Conservation (phyloP, 768 basidiomycete genomes). For the Tylopilus cervinicoccineus region DNA sequence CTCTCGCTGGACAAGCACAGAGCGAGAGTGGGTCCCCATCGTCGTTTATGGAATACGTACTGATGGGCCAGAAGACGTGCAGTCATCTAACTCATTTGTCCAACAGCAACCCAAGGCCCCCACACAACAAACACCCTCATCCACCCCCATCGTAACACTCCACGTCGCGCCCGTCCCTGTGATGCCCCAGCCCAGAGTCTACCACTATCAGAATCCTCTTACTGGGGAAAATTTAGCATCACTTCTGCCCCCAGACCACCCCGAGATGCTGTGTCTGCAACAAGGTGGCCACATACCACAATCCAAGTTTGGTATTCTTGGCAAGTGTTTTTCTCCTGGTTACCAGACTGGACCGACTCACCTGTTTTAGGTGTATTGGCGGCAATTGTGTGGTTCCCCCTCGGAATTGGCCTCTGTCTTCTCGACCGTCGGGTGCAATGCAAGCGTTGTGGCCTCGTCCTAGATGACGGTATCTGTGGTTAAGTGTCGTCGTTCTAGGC, state of each 20-base stretch:
- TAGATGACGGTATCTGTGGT: constrained; percentile 38
- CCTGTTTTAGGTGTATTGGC: constrained; percentile 60
- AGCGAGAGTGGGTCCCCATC: constrained; percentile 15
- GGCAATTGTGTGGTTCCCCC: constrained; percentile 82
- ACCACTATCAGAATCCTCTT: constrained; percentile 62
- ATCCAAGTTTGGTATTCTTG: constrained; percentile 67
- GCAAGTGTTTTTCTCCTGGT: constrained; percentile 35
- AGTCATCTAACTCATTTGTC: constrained; percentile 1
- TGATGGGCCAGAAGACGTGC: constrained; percentile 10
- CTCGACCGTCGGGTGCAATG: constrained; percentile 72
- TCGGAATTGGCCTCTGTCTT: constrained; percentile 74
- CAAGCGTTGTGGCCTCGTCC: constrained; percentile 39
- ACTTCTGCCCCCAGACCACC: constrained; percentile 69
- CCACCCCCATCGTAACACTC: constrained; percentile 16
- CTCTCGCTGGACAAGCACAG: constrained; percentile 26
- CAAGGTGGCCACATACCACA: constrained; percentile 60
- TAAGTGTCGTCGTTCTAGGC: constrained; percentile 4
- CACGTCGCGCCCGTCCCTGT: constrained; percentile 30
- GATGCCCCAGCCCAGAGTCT: constrained; percentile 48
- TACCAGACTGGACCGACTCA: neutral
- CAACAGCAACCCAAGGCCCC: constrained; percentile 12
- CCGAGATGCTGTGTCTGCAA: constrained; percentile 85
- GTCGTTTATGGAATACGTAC: neutral
- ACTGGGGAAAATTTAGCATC: constrained; percentile 60
- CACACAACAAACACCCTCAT: constrained; percentile 2